A percentile compares a stretch with the other conserved stretches of the same genome.
These are phyloP conservation scores for Saccharomycopsis sp. DNA, from an alignment of 805 yeast genomes.

Conservation along the genomic window DNA sequence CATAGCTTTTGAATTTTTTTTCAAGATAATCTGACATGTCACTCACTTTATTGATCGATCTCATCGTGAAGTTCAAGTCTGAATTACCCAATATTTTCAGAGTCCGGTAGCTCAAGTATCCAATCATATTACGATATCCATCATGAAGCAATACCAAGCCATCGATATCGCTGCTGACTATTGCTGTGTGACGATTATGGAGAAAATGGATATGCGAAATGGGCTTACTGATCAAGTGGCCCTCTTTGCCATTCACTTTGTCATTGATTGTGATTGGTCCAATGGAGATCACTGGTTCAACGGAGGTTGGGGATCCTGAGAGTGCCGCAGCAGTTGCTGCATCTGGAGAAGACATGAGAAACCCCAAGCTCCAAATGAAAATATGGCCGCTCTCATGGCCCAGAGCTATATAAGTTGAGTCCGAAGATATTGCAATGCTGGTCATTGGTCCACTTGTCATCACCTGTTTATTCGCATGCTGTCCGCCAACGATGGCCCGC, in stretches of 20 bases:
- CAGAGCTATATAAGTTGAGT: slow-evolving; percentile 59
- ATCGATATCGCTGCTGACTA: slow-evolving; percentile 44
- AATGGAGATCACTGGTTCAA: slow-evolving; percentile 22
- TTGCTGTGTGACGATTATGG: slow-evolving; percentile 44
- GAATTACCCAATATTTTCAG: slow-evolving; percentile 43
- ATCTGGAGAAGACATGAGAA: too few relatives aligned
- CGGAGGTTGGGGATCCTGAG: too few relatives aligned
- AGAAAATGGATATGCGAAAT: slow-evolving; percentile 40
- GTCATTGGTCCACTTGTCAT: slow-evolving; percentile 41
- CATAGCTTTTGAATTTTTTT: slow-evolving; percentile 8
- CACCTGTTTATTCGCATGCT: slow-evolving; percentile 24
- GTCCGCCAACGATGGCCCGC: slow-evolving; percentile 33
- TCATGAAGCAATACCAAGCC: slow-evolving; percentile 60
- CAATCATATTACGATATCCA: slow-evolving; percentile 49
- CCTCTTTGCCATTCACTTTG: slow-evolving; percentile 24
- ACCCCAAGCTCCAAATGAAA: slow-evolving; percentile 62
- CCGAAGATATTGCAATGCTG: slow-evolving; percentile 50
- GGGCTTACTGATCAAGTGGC: slow-evolving; percentile 32
- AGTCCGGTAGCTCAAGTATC: slow-evolving; percentile 23
- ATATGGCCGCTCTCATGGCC: slow-evolving; percentile 63
- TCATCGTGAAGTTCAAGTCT: slow-evolving; percentile 7
- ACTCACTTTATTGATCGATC: too few relatives aligned
- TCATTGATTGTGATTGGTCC: slow-evolving; percentile 29
- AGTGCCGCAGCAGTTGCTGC: too few relatives aligned
- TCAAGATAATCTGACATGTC: slow-evolving; percentile 4